Base-by-base conservation (phyloP, 2,329 filamentous ascomycete genomes). In the Botryotinia globosa region DNA sequence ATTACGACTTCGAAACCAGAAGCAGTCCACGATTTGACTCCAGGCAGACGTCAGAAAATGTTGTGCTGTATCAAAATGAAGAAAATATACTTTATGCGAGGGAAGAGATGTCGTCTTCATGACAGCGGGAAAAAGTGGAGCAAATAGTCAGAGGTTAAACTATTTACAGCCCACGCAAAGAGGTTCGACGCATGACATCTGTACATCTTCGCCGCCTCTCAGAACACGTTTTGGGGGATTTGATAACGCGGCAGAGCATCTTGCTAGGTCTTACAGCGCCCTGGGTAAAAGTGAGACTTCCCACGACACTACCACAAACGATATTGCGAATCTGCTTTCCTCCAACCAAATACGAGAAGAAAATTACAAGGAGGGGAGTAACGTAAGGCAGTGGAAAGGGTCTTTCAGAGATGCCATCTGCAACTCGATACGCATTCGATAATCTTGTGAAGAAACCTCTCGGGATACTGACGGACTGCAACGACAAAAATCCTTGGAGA, bases 331-430 rank as follows among this genome's bases (percentile, higher is more conserved):
- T 51, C 4, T n/a, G 48, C 45, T 34, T 22, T 54, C 8, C 22
- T 45, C 10, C n/a, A 16, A 16, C 5, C 45, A 39, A 5, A 67
- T 34, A 25, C 4, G 64, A 54, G 25, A 6, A 0, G 22, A 54
- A 54, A 1, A 22, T 67, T 2, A 54, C 51, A 32, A 66, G 4
- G 18, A 54, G 9, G n/a, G 16, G n/a, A 51, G 3, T 34, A n/a
- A 20, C 1, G 12, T 25, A 29, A n/a, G 4, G 22, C 18, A 2
- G 18, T 12, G 32, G 7, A 0, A 48, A 34, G 10, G 7, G 16
- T 0, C 16, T 14, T 5, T 1, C 12, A 5, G 8, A 25, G 7
- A 9, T 1, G 4, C 0, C 1, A 37, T 37, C 3, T 12, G 14
- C 22, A 14, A 51, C 7, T n/a, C 32, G 1, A 20, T 20, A 0